Base-by-base conservation (phyloP, 148 eudicot genomes). In the Polygonum maritimum region DNA sequence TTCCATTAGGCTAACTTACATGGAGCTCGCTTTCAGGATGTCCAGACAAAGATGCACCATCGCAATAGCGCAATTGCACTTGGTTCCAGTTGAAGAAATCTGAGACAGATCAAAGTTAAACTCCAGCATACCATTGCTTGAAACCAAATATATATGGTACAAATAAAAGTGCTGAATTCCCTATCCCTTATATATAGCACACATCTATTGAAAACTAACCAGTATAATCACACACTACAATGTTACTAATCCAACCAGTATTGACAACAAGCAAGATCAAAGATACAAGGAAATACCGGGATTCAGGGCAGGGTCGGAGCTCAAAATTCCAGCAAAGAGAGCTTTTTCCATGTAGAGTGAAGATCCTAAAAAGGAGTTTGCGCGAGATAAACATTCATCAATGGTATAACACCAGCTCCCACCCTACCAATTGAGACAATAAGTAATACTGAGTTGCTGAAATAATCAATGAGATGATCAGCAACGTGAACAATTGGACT, bases 41-140 rank as follows among this genome's bases (percentile, higher is more conserved):
- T 36, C 98, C 95, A 69, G 97, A 82, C 79, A 92, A 89, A 71
- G 98, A 94, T 78, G 91, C 91, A 76, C 98, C 98, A 82, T 94
- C 98, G 84, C 98, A 94, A 77, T 94, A 94, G 39, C 97, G 87
- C 78, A 94, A 81, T 81, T 90, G 92, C 63, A 94, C 97, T 84
- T 84, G 88, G 79, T 92, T 94, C 97, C 98, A 94, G 86, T 86
- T 90, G 85, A 86, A 94, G 83, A 94, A 94, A 88, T 92, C 97
- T 94, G 78, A 74, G 79, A 80, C 65, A 40, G n/a, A n/a, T n/a
- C n/a, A n/a, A n/a, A n/a, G n/a, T n/a, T n/a, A n/a, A n/a, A n/a
- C n/a, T n/a, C n/a, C n/a, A n/a, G n/a, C n/a, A n/a, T n/a, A n/a
- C n/a, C n/a, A n/a, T n/a, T n/a, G n/a, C n/a, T n/a, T n/a, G n/a